A percentile compares a stretch with the other conserved stretches of the same genome.
Evolutionary conservation across 768 basidiomycete species (phyloP).

Genomic region (Jaapia argillacea): DNA sequence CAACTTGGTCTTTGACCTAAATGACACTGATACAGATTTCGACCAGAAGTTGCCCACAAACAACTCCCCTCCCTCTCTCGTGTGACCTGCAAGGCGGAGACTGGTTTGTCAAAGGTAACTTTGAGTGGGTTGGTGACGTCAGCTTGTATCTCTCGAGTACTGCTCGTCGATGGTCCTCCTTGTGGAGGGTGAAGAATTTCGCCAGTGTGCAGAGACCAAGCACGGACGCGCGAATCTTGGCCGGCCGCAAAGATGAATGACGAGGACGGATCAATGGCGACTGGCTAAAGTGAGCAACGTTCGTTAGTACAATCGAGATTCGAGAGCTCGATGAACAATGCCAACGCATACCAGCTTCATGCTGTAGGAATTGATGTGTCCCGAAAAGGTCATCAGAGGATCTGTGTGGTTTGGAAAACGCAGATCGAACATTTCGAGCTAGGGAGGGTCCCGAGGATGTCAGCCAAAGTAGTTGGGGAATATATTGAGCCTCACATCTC

Average conservation of each 20-base stretch:
- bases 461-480: constrained; percentile 1
- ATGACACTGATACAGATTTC: constrained; percentile 35
- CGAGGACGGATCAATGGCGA: constrained; percentile 44
- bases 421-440: constrained; percentile 57
- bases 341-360: constrained; percentile 35
- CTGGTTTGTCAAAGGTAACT: constrained; percentile 23
- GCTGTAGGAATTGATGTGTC: constrained; percentile 48
- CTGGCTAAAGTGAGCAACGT: constrained; percentile 35
- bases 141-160: neutral
- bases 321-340: neutral
- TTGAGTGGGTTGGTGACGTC: constrained; percentile 19
- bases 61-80: constrained; percentile 27
- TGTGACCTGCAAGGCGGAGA: constrained; percentile 41
- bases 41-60: constrained; percentile 45
- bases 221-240: constrained; percentile 51
- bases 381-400: constrained; percentile 39
- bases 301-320: neutral
- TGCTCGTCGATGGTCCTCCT: constrained; percentile 10
- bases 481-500: constrained; percentile 33
- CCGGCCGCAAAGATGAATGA: constrained; percentile 62
- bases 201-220: constrained; percentile 60
- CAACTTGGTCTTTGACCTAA: constrained; percentile 29
- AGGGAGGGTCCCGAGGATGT: constrained; percentile 1
- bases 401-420: constrained; percentile 35
- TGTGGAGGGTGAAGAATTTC: constrained; percentile 19